Conservation (phyloP, 805 yeast genomes). For the Candida ponderosae region DNA sequence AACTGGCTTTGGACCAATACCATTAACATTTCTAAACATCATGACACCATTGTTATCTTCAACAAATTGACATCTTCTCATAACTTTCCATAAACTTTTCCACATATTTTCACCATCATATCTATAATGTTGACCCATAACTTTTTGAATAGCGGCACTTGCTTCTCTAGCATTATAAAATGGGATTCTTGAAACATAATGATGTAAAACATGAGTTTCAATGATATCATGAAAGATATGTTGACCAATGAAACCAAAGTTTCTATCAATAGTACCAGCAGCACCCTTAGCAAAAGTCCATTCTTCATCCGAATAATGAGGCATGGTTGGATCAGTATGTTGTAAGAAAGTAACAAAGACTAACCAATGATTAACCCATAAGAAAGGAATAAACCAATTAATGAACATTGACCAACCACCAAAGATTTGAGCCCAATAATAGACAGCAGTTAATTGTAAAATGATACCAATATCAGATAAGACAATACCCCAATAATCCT, state of each 20-base stretch:
- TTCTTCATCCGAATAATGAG: constrained; percentile 46
- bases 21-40: constrained; percentile 58
- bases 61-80: constrained; percentile 63
- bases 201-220: constrained; percentile 52
- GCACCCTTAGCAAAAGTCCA: constrained; percentile 66
- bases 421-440: constrained; percentile 40
- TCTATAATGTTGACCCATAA: constrained; percentile 44
- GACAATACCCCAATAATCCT: constrained; percentile 48
- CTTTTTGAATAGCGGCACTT: constrained; percentile 40
- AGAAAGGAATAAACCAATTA: constrained; percentile 52
- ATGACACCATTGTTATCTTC: constrained; percentile 60
- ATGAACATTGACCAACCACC: constrained; percentile 44
- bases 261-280: constrained; percentile 57
- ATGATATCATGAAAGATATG: constrained; percentile 51
- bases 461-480: constrained; percentile 50
- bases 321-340: constrained; percentile 53
- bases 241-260: constrained; percentile 51
- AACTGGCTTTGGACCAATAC: constrained; percentile 29
- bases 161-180: constrained; percentile 50
- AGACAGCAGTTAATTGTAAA: constrained; percentile 34
- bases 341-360: constrained; percentile 56
- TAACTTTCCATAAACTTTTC: constrained; percentile 45
- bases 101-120: constrained; percentile 50
- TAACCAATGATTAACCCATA: constrained; percentile 58
- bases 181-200: constrained; percentile 47